A percentile compares a stretch with the other conserved stretches of the same genome.
These are phyloP conservation scores for Solanum hybrid DNA, from an alignment of 305 asterid genomes.

Conservation along the genomic window DNA sequence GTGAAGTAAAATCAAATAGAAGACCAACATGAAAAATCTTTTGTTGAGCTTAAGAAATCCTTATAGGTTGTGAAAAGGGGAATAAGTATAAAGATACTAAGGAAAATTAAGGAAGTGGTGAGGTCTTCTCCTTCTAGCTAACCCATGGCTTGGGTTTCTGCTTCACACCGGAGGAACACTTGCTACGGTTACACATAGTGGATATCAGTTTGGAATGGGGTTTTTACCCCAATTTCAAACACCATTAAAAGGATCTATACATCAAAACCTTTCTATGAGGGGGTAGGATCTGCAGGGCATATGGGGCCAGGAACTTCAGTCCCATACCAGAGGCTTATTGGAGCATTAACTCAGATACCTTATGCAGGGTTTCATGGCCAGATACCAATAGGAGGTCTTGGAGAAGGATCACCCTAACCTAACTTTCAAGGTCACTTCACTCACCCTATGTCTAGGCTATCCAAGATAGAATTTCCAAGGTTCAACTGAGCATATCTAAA, in stretches of 20 bases:
- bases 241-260: background rate
- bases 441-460: background rate
- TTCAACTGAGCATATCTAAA: background rate
- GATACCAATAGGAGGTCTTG: background rate
- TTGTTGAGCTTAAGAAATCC: background rate
- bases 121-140: background rate
- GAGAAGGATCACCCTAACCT: background rate
- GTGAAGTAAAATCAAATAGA: background rate
- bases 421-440: background rate
- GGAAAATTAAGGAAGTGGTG: background rate
- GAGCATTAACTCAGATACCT: background rate
- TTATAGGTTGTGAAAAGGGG: background rate
- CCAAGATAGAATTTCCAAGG: background rate
- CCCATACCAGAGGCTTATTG: background rate
- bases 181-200: background rate
- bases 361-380: background rate
- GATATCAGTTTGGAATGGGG: background rate
- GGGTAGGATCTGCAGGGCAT: background rate
- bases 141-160: background rate
- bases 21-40: background rate
- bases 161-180: background rate
- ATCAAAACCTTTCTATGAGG: background rate
- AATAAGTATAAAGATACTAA: too few species aligned
- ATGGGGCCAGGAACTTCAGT: background rate
- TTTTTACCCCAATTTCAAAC: background rate